Evolutionary conservation across 345 rosid genomes (phyloP), one percentile per base, ranked within the genome.

Genomic region (Psidium friedrichsthalianum): DNA sequence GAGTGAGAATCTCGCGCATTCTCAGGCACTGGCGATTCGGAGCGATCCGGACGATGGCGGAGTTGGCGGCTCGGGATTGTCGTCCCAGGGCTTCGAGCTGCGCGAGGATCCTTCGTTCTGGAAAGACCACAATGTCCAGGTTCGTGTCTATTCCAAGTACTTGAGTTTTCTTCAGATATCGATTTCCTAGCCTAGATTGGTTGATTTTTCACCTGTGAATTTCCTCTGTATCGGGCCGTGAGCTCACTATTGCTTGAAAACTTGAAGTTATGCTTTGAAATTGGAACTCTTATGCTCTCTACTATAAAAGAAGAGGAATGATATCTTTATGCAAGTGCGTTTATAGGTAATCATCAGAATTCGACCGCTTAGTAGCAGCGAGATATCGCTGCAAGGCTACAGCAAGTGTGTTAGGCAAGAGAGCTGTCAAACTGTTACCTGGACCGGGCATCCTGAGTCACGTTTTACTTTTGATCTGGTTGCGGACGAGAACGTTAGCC

Each of bases 101-200:
- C 82, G 81, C n/a, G 98, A 98, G 82, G 99, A 95, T 90, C 98
- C 99, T 3, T 93, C 98, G 15, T 94, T 98, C 88, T 95, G 99
- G 99, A 94, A 94, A 89, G 99, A 98, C 55, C 98, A 92, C 86
- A 98, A 98, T 84, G 99, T 98, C 32, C 99, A 98, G 97, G 99
- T 92, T 25, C 52, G 69, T 7, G 56, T 14, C 20, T 1, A 44
- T 51, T 18, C 12, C 64, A 55, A 36, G 51, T 40, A 3, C n/a
- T 53, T 10, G 6, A 44, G 49, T 40, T 59, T 83, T 83, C 64
- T 78, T 14, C 51, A 16, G 15, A 74, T 74, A 69, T 40, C 10
- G 47, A 36, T 36, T 69, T 69, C 10, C 47, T 69, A 18, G 47
- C 47, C 47, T 69, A 69, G 25, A 69, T 32, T 36, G 80, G 25